Base-by-base conservation (phyloP, 176 grass and related monocot genomes). In the Leersia perrieri region DNA sequence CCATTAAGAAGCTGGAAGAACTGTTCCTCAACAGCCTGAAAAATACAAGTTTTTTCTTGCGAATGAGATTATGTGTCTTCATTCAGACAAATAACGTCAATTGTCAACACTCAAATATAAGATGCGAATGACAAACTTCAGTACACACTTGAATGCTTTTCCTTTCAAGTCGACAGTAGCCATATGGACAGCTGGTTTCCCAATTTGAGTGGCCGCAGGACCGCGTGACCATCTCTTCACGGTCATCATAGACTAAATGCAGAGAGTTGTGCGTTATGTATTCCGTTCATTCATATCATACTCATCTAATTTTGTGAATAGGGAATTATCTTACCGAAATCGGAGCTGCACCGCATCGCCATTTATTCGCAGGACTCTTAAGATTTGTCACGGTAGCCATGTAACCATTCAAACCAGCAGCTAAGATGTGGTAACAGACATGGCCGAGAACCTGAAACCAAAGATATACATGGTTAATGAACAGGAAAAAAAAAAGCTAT, bases 301-400 rank as follows among this genome's bases (percentile, higher is more conserved):
- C n/a, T 36, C 40, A 62, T 2, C 39, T 73, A 32, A 9, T 57
- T 57, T 57, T 57, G 18, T 22, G 20, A 64, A 70, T 68, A 29
- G 31, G 51, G 29, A 35, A 25, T 18, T 41, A 81, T 83, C 82
- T 79, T 80, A 99, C 96, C 30, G 92, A 89, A 91, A 99, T 99
- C 60, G 96, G 96, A 90, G 96, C 92, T 14, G 96, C 96, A 51
- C 90, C 96, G 57, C 96, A 99, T 77, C 83, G 82, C 96, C 96
- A 99, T 79, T 99, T 99, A 81, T 93, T 99, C 28, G 87, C 86
- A 12, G 96, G 96, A 58, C 81, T 99, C 85, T 91, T 99, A 57
- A 99, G 90, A 87, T 99, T 99, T 87, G 96, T 99, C 26, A 99
- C 92, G 12, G 96, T 99, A 73, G 92, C 92, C 92, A 99, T 99